Evolutionary conservation across 352 stramenopile species (phyloP).

Genomic region (Heterotrichella gracilis): DNA sequence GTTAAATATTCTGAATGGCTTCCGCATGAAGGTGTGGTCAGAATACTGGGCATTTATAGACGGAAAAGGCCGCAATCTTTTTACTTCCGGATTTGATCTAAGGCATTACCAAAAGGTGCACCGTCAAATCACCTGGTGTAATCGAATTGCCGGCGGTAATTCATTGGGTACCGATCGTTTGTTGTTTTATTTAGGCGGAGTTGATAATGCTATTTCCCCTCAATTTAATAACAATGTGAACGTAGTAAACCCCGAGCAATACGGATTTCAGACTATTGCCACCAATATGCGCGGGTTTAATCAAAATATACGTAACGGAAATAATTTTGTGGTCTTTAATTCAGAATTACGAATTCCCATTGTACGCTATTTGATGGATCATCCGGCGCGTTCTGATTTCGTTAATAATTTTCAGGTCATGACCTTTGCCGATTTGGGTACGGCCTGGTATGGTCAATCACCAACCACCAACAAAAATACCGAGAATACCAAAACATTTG

Average conservation of each 20-base stretch:
- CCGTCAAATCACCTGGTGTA: neutral
- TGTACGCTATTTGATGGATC: neutral
- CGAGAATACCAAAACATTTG: neutral
- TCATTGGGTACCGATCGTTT: neutral
- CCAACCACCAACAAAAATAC: neutral
- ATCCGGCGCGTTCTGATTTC: neutral
- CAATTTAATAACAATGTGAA: neutral
- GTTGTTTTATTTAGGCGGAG: neutral
- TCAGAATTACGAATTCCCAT: neutral
- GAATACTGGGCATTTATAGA: neutral
- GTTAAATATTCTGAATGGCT: neutral
- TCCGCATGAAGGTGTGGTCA: neutral
- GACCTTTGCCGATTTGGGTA: neutral
- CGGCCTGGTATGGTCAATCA: neutral
- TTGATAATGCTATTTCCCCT: neutral
- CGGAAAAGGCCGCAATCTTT: neutral
- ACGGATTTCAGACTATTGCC: neutral
- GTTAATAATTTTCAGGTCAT: neutral
- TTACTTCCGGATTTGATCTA: neutral
- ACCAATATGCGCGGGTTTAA: neutral
- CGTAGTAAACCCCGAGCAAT: neutral
- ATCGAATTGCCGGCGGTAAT: neutral
- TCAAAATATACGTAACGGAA: neutral
- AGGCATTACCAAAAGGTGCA: neutral
- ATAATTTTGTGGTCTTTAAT: neutral